Conservation (phyloP, 2,329 filamentous ascomycete species). For the Fusarium decemcellulare region DNA sequence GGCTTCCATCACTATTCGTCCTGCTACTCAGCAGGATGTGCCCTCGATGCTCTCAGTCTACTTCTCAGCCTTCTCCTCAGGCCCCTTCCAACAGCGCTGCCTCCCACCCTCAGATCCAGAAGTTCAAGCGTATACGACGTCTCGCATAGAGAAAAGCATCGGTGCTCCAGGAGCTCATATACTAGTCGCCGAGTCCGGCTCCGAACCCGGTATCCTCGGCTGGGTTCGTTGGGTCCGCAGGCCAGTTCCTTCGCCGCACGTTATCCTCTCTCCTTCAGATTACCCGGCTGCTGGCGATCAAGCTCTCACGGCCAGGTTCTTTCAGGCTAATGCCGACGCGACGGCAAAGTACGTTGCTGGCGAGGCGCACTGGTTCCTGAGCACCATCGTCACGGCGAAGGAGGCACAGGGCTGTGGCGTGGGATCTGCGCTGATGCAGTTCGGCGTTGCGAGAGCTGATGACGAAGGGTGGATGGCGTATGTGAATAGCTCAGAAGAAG, state of each 20-base stretch:
- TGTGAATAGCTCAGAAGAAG: constrained; percentile 47
- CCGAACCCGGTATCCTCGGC: constrained; percentile 43
- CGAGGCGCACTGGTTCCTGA: constrained; percentile 52
- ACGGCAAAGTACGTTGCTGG: constrained; percentile 44
- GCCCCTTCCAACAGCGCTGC: constrained; percentile 50
- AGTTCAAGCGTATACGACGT: constrained; percentile 34
- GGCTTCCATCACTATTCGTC: constrained; percentile 49
- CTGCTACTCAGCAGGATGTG: constrained; percentile 53
- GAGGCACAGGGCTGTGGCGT: constrained; percentile 51
- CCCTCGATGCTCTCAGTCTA: constrained; percentile 48
- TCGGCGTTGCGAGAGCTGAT: constrained; percentile 50
- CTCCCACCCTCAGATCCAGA: constrained; percentile 46
- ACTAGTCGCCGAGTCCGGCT: constrained; percentile 45
- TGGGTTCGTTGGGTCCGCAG: constrained; percentile 54
- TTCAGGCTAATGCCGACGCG: constrained; percentile 50
- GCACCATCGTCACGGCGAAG: constrained; percentile 50
- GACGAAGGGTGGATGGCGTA: constrained; percentile 47
- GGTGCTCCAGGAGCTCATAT: constrained; percentile 49
- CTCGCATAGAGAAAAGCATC: constrained; percentile 42
- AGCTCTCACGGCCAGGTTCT: constrained; percentile 57
- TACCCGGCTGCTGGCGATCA: constrained; percentile 47
- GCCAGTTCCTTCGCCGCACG: constrained; percentile 28
- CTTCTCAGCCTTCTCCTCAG: constrained; percentile 49
- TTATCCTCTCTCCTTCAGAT: constrained; percentile 41
- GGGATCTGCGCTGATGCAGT: constrained; percentile 51